Base-by-base conservation (phyloP, 768 basidiomycete genomes). In the Boletus reticulatus region DNA sequence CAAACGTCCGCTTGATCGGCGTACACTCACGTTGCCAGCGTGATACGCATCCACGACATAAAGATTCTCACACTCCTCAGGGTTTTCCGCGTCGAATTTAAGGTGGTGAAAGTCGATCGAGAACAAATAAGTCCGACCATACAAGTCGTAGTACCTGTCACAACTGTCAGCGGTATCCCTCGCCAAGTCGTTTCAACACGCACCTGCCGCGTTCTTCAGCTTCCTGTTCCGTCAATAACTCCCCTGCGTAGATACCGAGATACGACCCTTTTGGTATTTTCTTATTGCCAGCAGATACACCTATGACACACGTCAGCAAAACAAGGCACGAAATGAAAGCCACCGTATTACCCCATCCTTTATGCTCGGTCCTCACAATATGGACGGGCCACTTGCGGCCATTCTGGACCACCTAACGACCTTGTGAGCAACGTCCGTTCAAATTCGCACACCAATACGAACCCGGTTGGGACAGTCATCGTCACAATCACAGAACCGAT, bases 1-100 rank as follows among this genome's bases (percentile, higher is more conserved):
- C 48, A 44, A 13, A 16, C 24, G 56, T 53, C 48, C 17, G 39
- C 42, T 45, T 38, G 20, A 50, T 42, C 29, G 14, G 47, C 16
- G 16, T 49, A 17, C 34, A 78, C 87, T 67, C 67, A 92, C 89
- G 70, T 92, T 92, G 12, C 89, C 89, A 19, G 82, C 85, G 70
- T 95, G 92, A 67, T 88, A 96, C 5, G 94, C 94, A 72, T 96
- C 94, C 3, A 95, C 85, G 14, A 78, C 76, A 58, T 84, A 91
- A 60, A 71, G 34, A 16, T 72, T 67, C 1, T 70, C 68, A 53
- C 60, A 67, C 1, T 62, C 59, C 6, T 68, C 65, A 31, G 50
- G 51, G 29, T 62, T 10, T 13, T 61, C 57, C 62, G 77, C 56
- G 6, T 50, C 67, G 38, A 72, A 27, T 41, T 73, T 77, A 37